Conservation (phyloP, 1,284 basidiomycete genomes). For the Porodaedalea pini region DNA sequence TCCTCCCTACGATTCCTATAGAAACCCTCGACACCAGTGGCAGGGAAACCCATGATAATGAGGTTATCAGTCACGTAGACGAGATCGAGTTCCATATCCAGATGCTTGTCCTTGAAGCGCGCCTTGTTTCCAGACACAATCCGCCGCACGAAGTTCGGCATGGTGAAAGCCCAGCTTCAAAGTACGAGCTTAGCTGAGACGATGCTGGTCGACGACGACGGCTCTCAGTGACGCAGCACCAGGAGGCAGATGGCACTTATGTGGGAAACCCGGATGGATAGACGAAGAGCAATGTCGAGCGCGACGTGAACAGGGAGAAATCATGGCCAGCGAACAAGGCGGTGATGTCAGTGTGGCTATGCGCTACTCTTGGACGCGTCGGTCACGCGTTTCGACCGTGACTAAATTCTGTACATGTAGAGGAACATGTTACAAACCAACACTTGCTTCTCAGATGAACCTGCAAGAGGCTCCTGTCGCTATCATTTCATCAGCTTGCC, state of each 20-base stretch:
- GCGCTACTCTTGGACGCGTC: too few species aligned
- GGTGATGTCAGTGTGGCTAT: background rate
- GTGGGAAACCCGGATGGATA: too few species aligned
- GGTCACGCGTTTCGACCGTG: too few species aligned
- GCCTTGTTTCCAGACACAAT: conserved; percentile 76
- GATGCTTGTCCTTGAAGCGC: conserved; percentile 66
- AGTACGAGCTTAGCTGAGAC: too few species aligned
- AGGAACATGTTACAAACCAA: too few species aligned
- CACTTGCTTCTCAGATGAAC: too few species aligned
- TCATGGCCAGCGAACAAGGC: background rate
- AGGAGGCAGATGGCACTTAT: too few species aligned
- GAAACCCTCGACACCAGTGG: conserved; percentile 72
- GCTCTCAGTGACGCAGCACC: too few species aligned
- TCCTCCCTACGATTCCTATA: conserved; percentile 82
- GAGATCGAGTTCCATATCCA: conserved; percentile 75
- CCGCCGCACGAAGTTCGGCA: conserved; percentile 61
- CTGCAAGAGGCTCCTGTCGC: conserved; percentile 3
- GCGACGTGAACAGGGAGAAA: too few species aligned
- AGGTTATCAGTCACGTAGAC: conserved; percentile 81
- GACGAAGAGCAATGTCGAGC: background rate
- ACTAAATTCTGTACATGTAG: too few species aligned
- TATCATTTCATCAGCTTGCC: conserved; percentile 16
- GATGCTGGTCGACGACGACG: too few species aligned
- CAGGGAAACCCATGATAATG: conserved; percentile 90
- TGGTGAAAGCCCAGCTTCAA: conserved; percentile 31